Conservation (phyloP, 2,329 filamentous ascomycete genomes). For the Fusarium nematophilum region DNA sequence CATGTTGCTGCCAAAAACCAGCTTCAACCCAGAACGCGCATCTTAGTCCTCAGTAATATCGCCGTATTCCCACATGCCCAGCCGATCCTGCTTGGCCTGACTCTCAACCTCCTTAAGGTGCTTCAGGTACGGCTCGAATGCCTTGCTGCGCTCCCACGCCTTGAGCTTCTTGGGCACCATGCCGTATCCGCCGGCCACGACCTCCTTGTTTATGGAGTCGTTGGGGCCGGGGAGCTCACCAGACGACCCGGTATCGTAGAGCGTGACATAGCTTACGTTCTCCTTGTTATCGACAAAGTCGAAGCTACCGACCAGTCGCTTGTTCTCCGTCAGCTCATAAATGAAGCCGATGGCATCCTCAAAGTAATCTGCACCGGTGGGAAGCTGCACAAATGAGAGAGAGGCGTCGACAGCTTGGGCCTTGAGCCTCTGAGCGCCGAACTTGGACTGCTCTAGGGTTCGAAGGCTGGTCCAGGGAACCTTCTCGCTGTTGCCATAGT, state of each 20-base stretch:
- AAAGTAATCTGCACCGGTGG: slow-evolving; percentile 84
- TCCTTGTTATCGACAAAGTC: slow-evolving; percentile 85
- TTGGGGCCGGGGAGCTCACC: slow-evolving; percentile 66
- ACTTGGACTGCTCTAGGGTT: slow-evolving; percentile 81
- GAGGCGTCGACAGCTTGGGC: slow-evolving; percentile 88
- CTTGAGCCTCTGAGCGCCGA: slow-evolving; percentile 83
- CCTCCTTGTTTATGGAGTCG: slow-evolving; percentile 89
- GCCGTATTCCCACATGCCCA: slow-evolving; percentile 98
- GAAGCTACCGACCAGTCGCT: slow-evolving; percentile 88
- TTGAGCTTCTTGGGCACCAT: slow-evolving; percentile 95
- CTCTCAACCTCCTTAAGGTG: slow-evolving; percentile 79
- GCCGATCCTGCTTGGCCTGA: slow-evolving; percentile 81
- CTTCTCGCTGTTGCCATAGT: slow-evolving; percentile 95
- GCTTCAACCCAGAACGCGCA: not conserved
- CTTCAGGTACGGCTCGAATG: slow-evolving; percentile 77
- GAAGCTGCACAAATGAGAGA: slow-evolving; percentile 90
- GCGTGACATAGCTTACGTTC: slow-evolving; percentile 84
- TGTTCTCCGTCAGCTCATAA: slow-evolving; percentile 77
- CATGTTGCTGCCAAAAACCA: slow-evolving; percentile 9
- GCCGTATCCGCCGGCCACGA: slow-evolving; percentile 84
- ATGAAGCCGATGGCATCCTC: slow-evolving; percentile 82
- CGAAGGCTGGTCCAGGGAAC: slow-evolving; percentile 87
- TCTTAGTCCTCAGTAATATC: slow-evolving; percentile 89
- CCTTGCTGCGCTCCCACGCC: slow-evolving; percentile 82
- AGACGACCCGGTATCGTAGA: slow-evolving; percentile 81